Percentiles rank a stretch among this genome's conserved stretches.
phyloP scores from a whole-genome alignment of 2,329 filamentous ascomycete genomes.

The Fulvia fulva region DNA sequence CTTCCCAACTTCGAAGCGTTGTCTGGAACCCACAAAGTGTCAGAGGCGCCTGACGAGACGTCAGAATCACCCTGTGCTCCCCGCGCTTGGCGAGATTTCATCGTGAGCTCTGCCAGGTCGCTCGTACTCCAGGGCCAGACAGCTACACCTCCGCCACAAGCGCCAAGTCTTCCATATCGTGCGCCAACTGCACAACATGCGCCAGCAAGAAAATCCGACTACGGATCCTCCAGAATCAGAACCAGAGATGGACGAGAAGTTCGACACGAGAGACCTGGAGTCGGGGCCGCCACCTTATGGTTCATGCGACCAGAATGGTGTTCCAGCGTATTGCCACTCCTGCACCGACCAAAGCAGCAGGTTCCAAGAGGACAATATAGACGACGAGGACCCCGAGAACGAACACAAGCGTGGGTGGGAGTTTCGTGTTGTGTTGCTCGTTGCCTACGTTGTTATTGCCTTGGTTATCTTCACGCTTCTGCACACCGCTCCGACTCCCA shows the following conservation, averaged over 20 bases:
- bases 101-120: not conserved
- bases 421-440: not conserved
- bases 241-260: not conserved
- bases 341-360: not conserved
- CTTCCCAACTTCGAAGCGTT: no score
- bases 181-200: no score
- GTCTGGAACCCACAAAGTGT: no score
- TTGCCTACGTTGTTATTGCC: not conserved
- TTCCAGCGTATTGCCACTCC: not conserved
- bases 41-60: no score
- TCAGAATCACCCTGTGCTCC: no score
- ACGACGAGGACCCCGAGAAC: not conserved
- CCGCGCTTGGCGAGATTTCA: not conserved
- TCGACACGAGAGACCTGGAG: not conserved
- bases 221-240: no score
- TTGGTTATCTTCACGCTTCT: no score
- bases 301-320: not conserved
- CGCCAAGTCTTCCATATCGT: no score
- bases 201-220: no score
- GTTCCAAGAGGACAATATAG: no score
- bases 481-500: no score
- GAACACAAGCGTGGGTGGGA: no score
- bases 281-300: not conserved
- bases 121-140: not conserved
- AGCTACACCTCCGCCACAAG: not conserved